Base-by-base conservation (phyloP, 345 rosid genomes). In the Capsella bursapastoris region DNA sequence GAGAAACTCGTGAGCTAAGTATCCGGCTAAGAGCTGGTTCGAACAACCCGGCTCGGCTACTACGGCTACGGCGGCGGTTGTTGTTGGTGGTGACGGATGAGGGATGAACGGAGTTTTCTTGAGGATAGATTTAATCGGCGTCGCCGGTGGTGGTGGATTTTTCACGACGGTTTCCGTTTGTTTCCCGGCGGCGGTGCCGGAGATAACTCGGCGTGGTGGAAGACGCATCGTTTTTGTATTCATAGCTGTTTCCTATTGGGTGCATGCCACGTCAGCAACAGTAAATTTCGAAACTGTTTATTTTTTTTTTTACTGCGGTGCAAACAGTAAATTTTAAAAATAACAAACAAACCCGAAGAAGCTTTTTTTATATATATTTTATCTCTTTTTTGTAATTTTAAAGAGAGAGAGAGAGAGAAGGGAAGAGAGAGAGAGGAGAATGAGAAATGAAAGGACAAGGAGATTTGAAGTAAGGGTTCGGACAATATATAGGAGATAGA, bases 191-290 rank as follows among this genome's bases (percentile, higher is more conserved):
- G 60, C 58, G 50, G 76, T 15, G 80, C 79, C 81, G 71, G 80
- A 64, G 29, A 76, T 77, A 25, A 82, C 92, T 80, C 86, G 95
- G 53, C 93, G 89, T 63, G 97, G 86, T 32, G 91, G 92, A 25
- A 88, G 86, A 65, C 98, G 97, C 98, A 93, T 93, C 84, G 88
- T 82, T 82, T 86, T 82, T 83, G 91, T 85, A 71, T 81, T 85
- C 87, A 83, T 87, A 43, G 52, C 58, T 62, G 6, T 38, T 51
- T 60, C 14, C 57, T 71, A 69, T 44, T 57, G 27, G 71, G 77
- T 82, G 81, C 89, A 84, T 86, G 89, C 96, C 98, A 93, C 96
- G 93, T 86, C 80, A 78, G 56, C 80, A 56, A 25, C 8, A 65
- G 72, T 51, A 43, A 41, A 4, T 35, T 62, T 64, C 14, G 5